Evolutionary conservation across 108 stramenopile genomes (phyloP), one percentile per base, ranked within the genome.

Genomic region (Cyclotella choctawhatcheeana): DNA sequence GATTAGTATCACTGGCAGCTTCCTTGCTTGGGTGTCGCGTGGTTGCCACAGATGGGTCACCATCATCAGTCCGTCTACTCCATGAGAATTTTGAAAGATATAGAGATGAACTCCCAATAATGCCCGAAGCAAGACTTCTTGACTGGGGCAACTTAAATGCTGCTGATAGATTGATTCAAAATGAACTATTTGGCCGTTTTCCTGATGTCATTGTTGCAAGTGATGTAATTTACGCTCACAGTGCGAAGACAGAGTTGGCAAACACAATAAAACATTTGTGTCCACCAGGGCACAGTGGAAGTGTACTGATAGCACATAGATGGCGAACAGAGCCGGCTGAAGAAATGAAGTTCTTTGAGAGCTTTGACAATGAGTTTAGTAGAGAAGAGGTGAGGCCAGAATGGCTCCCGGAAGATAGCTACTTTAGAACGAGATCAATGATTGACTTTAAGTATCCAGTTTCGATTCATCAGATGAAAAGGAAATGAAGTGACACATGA

Each of bases 161-260:
- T 25, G 50, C 47, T 30, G 48, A 61, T 3, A 27, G 22, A 51
- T 17, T 71, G 26, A 50, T 60, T 8, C 45, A 61, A 30, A 44
- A 59, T 47, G 44, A 71, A 43, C 45, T 62, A 27, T 22, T n/a
- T 18, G 40, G 54, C 7, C 35, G 20, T 27, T 52, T 43, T 10
- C 70, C 70, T 13, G 70, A 71, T 58, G 70, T 71, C 5, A 43
- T 71, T 43, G 59, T 71, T 45, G 70, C 70, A 17, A 61, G 58
- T 24, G 59, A 71, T 61, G 70, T 71, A 47, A 44, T 71, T 14
- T 71, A 71, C 35, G 35, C 70, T 31, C 58, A 71, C 29, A 61
- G 70, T 45, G 70, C 70, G n/a, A 47, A 58, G 50, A 58, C 58
- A 37, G 70, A 71, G 24, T 26, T 71, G 32, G 47, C 58, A 40